A percentile compares a stretch with the other conserved stretches of the same genome.
These are phyloP conservation scores for Panicum miliaceum DNA, from an alignment of 176 grass and related monocot species.

Conservation along the genomic window DNA sequence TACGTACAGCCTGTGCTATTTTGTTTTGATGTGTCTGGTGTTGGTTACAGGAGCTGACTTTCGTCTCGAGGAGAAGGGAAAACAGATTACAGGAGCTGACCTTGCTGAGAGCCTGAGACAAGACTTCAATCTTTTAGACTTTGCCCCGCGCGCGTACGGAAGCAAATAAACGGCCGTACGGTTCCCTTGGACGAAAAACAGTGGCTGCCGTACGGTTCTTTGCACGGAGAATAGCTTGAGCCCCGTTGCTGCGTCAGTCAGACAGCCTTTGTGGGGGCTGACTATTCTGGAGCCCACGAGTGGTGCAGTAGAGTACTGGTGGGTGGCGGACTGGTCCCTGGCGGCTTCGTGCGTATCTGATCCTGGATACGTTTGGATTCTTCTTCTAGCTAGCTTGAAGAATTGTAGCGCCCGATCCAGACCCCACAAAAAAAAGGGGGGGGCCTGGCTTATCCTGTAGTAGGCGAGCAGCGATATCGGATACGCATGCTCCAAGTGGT, in stretches of 20 bases:
- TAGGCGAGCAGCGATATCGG: background rate
- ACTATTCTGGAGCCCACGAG: background rate
- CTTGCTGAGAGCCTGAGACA: too few relatives aligned
- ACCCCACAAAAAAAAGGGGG: background rate
- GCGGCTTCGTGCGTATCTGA: background rate
- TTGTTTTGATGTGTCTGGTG: background rate
- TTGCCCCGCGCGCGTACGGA: background rate
- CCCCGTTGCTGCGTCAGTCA: background rate
- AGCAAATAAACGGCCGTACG: slow-evolving; percentile 3
- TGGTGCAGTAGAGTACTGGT: background rate
- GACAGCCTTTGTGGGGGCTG: background rate
- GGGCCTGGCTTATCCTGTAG: background rate
- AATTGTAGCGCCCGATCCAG: background rate
- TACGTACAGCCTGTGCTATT: too few relatives aligned
- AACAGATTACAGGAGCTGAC: background rate
- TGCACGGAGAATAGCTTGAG: background rate
- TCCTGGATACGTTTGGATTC: background rate
- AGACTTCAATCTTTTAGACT: too few relatives aligned
- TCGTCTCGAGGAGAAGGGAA: background rate
- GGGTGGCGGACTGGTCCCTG: background rate
- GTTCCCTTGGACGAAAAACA: background rate
- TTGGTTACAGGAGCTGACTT: slow-evolving; percentile 25
- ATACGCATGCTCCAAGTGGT: background rate
- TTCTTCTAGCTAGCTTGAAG: background rate
- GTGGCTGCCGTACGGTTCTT: slow-evolving; percentile 13